Percentiles rank a stretch among this genome's conserved stretches.
phyloP scores from a whole-genome alignment of 306 rosid genomes.

The Begonia peltatifolia region DNA sequence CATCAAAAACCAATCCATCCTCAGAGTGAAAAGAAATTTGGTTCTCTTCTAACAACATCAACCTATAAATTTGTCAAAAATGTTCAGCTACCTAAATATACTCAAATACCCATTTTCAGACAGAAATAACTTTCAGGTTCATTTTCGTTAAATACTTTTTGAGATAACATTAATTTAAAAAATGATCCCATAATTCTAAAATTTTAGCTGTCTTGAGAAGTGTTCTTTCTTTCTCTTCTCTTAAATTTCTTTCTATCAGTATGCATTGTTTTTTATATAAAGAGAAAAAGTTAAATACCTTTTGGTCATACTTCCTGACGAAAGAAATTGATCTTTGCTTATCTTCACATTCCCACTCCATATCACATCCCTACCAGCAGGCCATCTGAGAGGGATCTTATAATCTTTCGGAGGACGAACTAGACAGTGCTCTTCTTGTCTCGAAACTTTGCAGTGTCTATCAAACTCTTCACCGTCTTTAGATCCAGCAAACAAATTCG shows the following conservation, averaged over 20 bases:
- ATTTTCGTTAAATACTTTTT: no score
- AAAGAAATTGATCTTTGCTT: conserved; percentile 92
- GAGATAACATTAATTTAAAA: no score
- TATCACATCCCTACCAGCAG: conserved; percentile 81
- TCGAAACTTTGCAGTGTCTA: conserved; percentile 61
- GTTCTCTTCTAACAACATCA: conserved; percentile 96
- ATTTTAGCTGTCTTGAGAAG: no score
- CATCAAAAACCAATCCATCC: conserved; percentile 46
- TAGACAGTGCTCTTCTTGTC: conserved; percentile 44
- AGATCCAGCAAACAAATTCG: conserved; percentile 47
- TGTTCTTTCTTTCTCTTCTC: no score
- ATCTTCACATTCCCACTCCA: conserved; percentile 97
- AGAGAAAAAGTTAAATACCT: conserved; percentile 30
- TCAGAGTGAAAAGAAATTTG: conserved; percentile 95
- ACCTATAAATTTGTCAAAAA: conserved; percentile 24
- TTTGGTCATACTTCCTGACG: conserved; percentile 98
- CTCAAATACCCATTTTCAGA: no score
- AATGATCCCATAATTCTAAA: no score
- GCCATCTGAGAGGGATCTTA: conserved; percentile 87
- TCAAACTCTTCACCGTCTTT: conserved; percentile 85
- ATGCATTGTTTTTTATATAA: no score
- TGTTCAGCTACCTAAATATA: no score
- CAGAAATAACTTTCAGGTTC: no score
- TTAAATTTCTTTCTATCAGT: no score
- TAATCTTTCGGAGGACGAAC: conserved; percentile 98